A percentile compares a stretch with the other conserved stretches of the same genome.
Evolutionary conservation across 495 filamentous ascomycete genomes (phyloP).

Genomic region (Aspergillus saccharolyticus): DNA sequence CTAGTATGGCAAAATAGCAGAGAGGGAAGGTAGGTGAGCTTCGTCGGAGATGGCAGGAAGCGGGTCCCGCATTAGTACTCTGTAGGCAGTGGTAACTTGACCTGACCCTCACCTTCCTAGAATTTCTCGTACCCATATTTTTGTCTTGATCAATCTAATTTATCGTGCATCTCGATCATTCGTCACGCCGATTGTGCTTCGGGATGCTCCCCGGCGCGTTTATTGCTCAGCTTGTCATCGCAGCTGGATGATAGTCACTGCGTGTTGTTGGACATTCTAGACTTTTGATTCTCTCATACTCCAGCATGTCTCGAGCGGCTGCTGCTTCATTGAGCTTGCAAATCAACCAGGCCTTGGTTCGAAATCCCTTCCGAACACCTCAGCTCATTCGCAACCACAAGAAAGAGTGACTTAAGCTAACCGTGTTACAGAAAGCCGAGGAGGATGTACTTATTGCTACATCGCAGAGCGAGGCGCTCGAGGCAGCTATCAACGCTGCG

Average conservation of each 20-base stretch:
- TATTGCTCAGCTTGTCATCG: neutral
- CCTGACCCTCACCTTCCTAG: too few relatives aligned
- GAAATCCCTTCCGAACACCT: neutral
- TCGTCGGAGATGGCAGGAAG: neutral
- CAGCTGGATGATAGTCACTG: neutral
- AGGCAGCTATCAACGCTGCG: constrained; percentile 65
- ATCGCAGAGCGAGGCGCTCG: constrained; percentile 63
- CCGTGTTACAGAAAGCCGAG: constrained; percentile 54
- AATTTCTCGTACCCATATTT: too few relatives aligned
- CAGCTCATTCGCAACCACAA: neutral
- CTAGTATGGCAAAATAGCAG: neutral
- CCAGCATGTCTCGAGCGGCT: constrained; percentile 32
- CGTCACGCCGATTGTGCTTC: neutral
- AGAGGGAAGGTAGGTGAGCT: neutral
- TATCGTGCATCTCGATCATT: neutral
- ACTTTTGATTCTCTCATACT: constrained; percentile 1
- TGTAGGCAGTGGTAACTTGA: too few relatives aligned
- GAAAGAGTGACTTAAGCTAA: constrained; percentile 14
- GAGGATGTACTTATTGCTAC: constrained; percentile 46
- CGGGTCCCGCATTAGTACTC: neutral
- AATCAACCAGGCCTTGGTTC: constrained; percentile 28
- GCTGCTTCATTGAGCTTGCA: constrained; percentile 22
- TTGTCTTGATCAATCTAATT: neutral
- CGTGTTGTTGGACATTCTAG: neutral
- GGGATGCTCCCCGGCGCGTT: neutral